A percentile compares a stretch with the other conserved stretches of the same genome.
Conservation (phyloP, 306 rosid species). For the Bauhinia variegata region DNA sequence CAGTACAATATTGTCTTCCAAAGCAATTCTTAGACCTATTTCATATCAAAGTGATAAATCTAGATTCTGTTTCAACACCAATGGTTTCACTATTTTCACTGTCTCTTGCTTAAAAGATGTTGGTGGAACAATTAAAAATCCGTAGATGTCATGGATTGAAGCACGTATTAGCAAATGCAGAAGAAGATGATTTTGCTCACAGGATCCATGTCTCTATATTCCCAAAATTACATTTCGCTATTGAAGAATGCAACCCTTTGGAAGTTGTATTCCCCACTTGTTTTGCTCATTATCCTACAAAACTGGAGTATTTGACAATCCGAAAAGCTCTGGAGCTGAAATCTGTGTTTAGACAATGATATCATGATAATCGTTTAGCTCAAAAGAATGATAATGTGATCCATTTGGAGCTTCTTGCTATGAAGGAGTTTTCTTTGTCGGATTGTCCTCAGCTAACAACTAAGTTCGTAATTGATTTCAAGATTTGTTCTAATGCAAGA, state of each 20-base stretch:
- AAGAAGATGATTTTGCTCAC: not conserved
- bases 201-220: not conserved
- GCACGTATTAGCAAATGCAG: not conserved
- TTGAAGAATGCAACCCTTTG: not conserved
- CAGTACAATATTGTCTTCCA: too few relatives aligned
- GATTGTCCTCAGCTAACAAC: not conserved
- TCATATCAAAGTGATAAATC: too few relatives aligned
- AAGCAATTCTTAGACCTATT: too few relatives aligned
- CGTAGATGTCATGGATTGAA: not conserved
- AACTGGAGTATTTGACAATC: not conserved
- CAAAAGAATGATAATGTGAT: not conserved
- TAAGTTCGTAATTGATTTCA: not conserved
- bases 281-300: not conserved
- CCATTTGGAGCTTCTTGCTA: not conserved
- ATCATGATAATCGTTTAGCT: too few relatives aligned
- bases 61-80: too few relatives aligned
- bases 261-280: not conserved
- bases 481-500: too few relatives aligned
- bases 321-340: not conserved
- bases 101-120: not conserved
- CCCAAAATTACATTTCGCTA: not conserved
- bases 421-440: not conserved
- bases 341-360: not conserved
- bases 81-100: too few relatives aligned
- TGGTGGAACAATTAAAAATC: not conserved